Evolutionary conservation across 768 basidiomycete species (phyloP), one percentile per base, ranked within the genome.

Genomic region (Gautieria morchelliformis): DNA sequence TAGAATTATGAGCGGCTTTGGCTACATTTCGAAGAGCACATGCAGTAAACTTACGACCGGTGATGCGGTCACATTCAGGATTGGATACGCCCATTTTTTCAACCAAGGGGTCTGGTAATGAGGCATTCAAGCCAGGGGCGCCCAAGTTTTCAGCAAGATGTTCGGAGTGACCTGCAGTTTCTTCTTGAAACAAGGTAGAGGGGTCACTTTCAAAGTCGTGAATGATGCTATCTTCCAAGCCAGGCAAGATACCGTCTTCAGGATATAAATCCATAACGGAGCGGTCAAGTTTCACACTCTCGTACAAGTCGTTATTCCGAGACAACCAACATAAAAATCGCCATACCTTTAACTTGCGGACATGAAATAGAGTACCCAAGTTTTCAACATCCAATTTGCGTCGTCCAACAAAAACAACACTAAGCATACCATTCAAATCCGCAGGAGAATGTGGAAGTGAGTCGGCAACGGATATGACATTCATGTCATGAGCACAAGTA

Each of bases 1-100:
- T 40, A 17, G 17, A 40, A 40, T 17, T 9, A 17, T 17, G 17
- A 17, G 17, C 17, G 39, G 46, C n/a, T 3, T 30, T 30, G 15
- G 27, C 46, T 4, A 47, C 1, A 20, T 47, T 47, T 3, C 20
- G 4, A 3, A 47, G 22, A 1, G 68, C 68, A 17, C 64, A 32
- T 17, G 67, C 66, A 4, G 48, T 63, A 53, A 69, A 67, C 3
- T 55, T 60, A 1, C 61, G 27, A 1, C 66, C 70, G 44, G 59
- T 45, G 0, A 71, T 9, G 17, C 52, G 62, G n/a, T 49, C 60
- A 55, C 61, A 30, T 35, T 70, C 67, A 17, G 67, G 64, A 59
- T 72, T 70, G 12, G 61, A 61, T 0, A 71, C 65, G 20, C 71
- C 70, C 60, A 66, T 66, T 20, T 58, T 61, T 27, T 71, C 71